Conservation (phyloP, 129 eudicot species). For the Arctium lappa region DNA sequence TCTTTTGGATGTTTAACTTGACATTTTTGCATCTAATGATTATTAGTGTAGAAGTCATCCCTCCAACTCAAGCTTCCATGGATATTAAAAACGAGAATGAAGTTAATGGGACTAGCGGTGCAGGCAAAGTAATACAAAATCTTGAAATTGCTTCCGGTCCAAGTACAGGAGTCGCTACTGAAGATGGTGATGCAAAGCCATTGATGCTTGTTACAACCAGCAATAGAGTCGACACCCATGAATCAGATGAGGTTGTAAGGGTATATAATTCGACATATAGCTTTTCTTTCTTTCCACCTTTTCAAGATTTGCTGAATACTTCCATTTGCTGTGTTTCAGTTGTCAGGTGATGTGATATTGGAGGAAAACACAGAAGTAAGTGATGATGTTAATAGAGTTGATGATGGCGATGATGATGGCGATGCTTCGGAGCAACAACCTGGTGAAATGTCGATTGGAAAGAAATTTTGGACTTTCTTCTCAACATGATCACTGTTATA, state of each 20-base stretch:
- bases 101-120: constrained; percentile 13
- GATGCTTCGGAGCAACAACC: constrained; percentile 41
- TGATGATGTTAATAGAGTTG: constrained; percentile 37
- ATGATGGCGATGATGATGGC: constrained; percentile 23
- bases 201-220: constrained; percentile 40
- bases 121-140: constrained; percentile 21
- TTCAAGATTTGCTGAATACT: not conserved
- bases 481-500: constrained; percentile 46
- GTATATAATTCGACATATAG: constrained; percentile 9
- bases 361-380: constrained; percentile 30
- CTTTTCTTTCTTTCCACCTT: not conserved
- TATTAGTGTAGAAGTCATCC: constrained; percentile 43
- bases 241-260: constrained; percentile 36
- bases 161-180: constrained; percentile 18
- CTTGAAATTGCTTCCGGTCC: constrained; percentile 38
- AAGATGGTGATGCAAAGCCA: constrained; percentile 23
- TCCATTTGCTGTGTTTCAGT: constrained; percentile 25
- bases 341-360: constrained; percentile 23
- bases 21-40: constrained; percentile 5
- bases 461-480: constrained; percentile 81
- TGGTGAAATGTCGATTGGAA: constrained; percentile 61
- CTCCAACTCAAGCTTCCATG: constrained; percentile 25
- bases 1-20: not conserved
- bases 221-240: constrained; percentile 34
- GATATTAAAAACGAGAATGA: constrained; percentile 30